Conservation (phyloP, 176 grass and related monocot species). For the Pharus latifolius region DNA sequence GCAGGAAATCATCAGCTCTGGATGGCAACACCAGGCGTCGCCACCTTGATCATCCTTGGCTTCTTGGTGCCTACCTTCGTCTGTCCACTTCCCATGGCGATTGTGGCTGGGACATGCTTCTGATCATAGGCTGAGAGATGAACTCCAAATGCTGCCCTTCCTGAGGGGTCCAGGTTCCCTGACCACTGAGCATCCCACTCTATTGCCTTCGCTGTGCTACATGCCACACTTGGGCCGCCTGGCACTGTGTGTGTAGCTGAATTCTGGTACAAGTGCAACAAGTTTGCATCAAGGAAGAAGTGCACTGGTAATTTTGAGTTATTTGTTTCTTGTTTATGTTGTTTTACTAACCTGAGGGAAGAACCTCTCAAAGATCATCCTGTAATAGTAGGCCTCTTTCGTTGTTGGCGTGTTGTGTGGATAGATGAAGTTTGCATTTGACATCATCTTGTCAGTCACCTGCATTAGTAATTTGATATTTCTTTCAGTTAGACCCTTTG, state of each 20-base stretch:
- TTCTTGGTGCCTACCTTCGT: constrained; percentile 8
- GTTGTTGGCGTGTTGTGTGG: constrained; percentile 53
- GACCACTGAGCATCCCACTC: constrained; percentile 50
- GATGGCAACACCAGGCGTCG: constrained; percentile 13
- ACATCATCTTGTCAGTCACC: constrained; percentile 60
- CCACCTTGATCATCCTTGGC: constrained; percentile 10
- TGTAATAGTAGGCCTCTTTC: constrained; percentile 80
- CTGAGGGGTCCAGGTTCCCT: constrained; percentile 38
- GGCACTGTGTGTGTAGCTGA: constrained; percentile 54
- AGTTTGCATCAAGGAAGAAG: background rate
- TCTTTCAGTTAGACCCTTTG: background rate
- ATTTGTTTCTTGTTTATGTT: background rate
- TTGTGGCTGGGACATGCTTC: background rate
- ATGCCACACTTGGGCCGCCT: constrained; percentile 55
- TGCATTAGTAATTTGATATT: constrained; percentile 12
- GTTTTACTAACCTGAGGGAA: constrained; percentile 47
- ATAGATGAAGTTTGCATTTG: constrained; percentile 49
- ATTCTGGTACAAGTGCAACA: constrained; percentile 29
- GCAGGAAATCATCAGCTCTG: background rate
- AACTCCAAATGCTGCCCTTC: constrained; percentile 53
- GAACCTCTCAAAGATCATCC: constrained; percentile 89
- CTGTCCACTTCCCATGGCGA: constrained; percentile 3
- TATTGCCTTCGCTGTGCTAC: constrained; percentile 72
- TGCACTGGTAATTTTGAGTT: background rate
- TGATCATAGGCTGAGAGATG: constrained; percentile 35